Evolutionary conservation across 768 basidiomycete genomes (phyloP), one percentile per base, ranked within the genome.

Genomic region (Lepiota venenata): DNA sequence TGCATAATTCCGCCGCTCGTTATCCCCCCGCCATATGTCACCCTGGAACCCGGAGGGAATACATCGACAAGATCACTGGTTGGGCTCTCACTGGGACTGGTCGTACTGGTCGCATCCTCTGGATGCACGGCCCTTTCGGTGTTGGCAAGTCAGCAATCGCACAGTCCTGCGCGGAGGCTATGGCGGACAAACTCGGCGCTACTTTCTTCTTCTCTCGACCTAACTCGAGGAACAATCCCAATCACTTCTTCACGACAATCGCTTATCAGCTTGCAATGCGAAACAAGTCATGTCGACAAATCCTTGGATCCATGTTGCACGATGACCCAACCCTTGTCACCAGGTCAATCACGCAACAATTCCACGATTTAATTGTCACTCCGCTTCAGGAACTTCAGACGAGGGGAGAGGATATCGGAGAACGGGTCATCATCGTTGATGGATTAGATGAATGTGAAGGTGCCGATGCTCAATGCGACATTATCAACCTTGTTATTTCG

Each of bases 151-250:
- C 39, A 15, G 49, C 49, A 4, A 12, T 50, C 20, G 49, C 49
- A 6, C 40, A 50, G 29, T 38, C 37, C 48, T 49, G 48, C 14
- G 48, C 48, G 2, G 48, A 49, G 14, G 38, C 21, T 18, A 20
- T 49, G 29, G 16, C 15, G 7, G 12, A 46, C 10, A 46, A 46
- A 2, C 45, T 46, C n/a, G 45, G 27, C 29, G 29, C 45, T 29
- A n/a, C 36, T 7, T 56, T 56, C 41, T 56, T 56, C 40, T 56
- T 56, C 40, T 56, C 46, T 25, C 39, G 55, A 2, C 38, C 46
- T 4, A 41, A 39, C 11, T 15, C 42, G 4, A 27, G 55, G 15
- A 42, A 41, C 21, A 35, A 48, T 9, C 20, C 41, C 27, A 21
- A 11, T 10, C 10, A 47, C 11, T 40, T 56, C 15, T 38, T 47